Evolutionary conservation across 2,329 filamentous ascomycete species (phyloP).

Genomic region (Cryphonectria naterciae): DNA sequence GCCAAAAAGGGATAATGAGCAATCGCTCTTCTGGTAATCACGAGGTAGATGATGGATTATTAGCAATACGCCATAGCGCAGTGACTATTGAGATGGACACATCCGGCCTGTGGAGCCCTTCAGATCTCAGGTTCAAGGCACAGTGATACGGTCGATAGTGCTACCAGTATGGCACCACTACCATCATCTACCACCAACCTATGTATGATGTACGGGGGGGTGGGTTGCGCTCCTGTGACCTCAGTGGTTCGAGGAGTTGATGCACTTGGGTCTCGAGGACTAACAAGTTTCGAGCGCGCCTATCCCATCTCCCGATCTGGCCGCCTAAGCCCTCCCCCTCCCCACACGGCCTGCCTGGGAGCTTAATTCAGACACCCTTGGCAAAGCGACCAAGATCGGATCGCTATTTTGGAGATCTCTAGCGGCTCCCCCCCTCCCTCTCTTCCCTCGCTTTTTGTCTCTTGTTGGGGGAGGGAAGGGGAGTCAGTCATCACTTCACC

Average conservation of each 20-base stretch:
- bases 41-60: background rate
- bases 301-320: background rate
- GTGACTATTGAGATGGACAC: conserved; percentile 2
- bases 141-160: background rate
- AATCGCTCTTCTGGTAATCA: background rate
- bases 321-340: background rate
- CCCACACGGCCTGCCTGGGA: conserved; percentile 14
- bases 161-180: conserved; percentile 7
- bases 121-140: background rate
- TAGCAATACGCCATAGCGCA: conserved; percentile 2
- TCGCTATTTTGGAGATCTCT: background rate
- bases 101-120: background rate
- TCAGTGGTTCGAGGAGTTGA: conserved; percentile 2
- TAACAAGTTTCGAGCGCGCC: conserved; percentile 15
- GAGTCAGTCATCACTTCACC: background rate
- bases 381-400: conserved; percentile 1
- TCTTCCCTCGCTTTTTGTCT: no score
- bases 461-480: no score
- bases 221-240: conserved; percentile 7
- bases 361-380: conserved; percentile 20
- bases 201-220: background rate
- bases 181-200: background rate
- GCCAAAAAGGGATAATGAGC: background rate
- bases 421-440: background rate
- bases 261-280: background rate